Evolutionary conservation across 73 alveolate species (phyloP), one percentile per base, ranked within the genome.

Genomic region (Uronychia setigera): DNA sequence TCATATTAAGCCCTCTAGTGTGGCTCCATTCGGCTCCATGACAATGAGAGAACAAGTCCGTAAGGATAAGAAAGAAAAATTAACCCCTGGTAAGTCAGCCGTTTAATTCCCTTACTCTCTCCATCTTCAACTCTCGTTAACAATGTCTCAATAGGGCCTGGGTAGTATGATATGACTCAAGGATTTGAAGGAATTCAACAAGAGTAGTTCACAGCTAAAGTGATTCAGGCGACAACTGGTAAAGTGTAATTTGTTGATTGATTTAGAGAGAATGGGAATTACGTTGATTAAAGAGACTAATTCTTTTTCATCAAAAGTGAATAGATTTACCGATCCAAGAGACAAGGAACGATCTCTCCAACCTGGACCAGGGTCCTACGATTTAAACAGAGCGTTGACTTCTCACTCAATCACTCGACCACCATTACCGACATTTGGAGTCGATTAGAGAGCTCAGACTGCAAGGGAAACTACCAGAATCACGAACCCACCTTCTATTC

Each of bases 61-160:
- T 11, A 46, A 46, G 19, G 67, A 46, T 19, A 46, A 46, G 19
- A 46, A 46, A 19, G 67, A 46, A 46, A 46, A 46, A 46, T 11
- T 19, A 5, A 46, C 67, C n/a, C 67, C 67, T 46, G 67, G 67
- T 46, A 46, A 19, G 67, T n/a, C n/a, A 46, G 67, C 67, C 5
- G 67, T 46, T 46, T 46, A 11, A 5, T 5, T 46, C 67, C 19
- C 67, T 46, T 46, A 46, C 19, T 46, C n/a, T 11, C 67, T 46
- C 19, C 67, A 46, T n/a, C n/a, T n/a, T n/a, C n/a, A n/a, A n/a
- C n/a, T n/a, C n/a, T n/a, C n/a, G n/a, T n/a, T n/a, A n/a, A n/a
- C n/a, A n/a, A n/a, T n/a, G n/a, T n/a, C n/a, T n/a, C n/a, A 46
- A 46, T 46, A 46, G 94, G 94, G 0, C 94, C 94, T 31, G 94